Conservation (phyloP, 805 yeast genomes). For the Wickerhamiella australiensis region DNA sequence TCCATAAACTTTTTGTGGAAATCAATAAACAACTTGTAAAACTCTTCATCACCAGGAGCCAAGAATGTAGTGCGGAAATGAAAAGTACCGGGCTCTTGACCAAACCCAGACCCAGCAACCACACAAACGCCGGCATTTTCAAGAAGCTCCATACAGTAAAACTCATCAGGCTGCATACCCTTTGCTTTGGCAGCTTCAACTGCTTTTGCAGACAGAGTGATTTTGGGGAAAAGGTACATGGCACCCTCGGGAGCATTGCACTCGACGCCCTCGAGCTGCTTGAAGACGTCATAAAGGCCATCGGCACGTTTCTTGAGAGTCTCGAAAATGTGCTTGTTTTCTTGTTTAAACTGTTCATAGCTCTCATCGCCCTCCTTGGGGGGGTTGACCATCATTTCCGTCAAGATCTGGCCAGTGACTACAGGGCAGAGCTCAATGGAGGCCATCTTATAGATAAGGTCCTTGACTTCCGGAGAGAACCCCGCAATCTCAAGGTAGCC, state of each 20-base stretch:
- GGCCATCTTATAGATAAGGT: constrained; percentile 69
- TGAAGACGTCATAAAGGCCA: constrained; percentile 56
- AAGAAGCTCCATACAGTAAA: constrained; percentile 73
- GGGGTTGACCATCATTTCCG: constrained; percentile 88
- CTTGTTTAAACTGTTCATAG: constrained; percentile 50
- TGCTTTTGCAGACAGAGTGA: constrained; percentile 54
- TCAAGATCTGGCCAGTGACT: constrained; percentile 85
- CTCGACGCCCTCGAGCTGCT: constrained; percentile 62
- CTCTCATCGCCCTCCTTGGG: constrained; percentile 71
- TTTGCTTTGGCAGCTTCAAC: constrained; percentile 45
- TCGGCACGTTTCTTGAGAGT: constrained; percentile 54
- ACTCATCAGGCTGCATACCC: constrained; percentile 64
- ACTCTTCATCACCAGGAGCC: constrained; percentile 78
- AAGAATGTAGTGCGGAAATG: constrained; percentile 94
- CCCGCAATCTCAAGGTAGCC: constrained; percentile 95
- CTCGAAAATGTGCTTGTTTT: constrained; percentile 48
- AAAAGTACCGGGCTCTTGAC: constrained; percentile 78
- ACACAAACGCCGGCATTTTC: constrained; percentile 91
- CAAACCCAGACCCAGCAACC: constrained; percentile 96
- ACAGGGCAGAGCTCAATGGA: constrained; percentile 89
- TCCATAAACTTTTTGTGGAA: constrained; percentile 68
- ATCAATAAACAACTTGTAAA: constrained; percentile 65
- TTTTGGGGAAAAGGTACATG: constrained; percentile 86
- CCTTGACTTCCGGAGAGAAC: constrained; percentile 55
- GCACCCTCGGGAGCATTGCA: constrained; percentile 95